Percentiles rank a stretch among this genome's conserved stretches.
Conservation (phyloP, 208 protist genomes). For the Acanthamoeba healyi region DNA sequence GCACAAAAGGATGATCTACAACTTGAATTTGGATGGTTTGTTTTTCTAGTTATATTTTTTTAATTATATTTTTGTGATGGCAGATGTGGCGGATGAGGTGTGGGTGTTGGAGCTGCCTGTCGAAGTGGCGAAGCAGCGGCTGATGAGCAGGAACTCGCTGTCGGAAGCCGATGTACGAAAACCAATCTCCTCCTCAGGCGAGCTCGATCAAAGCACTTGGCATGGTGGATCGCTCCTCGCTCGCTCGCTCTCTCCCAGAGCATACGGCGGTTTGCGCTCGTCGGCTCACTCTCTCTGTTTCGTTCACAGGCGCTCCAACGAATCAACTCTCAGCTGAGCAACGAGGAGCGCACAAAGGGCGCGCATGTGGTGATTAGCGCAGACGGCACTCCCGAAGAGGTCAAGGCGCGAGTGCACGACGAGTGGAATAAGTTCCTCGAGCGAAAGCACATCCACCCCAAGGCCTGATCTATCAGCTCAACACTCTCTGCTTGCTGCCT, state of each 20-base stretch:
- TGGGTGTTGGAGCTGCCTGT: constrained; percentile 6
- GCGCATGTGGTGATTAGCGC: neutral
- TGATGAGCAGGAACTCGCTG: neutral
- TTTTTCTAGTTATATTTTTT: too few relatives aligned
- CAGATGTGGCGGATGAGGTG: constrained; percentile 26
- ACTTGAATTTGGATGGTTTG: too few relatives aligned
- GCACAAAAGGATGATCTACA: too few relatives aligned
- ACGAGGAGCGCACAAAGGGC: constrained; percentile 38
- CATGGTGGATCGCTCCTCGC: neutral
- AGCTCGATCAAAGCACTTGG: too few relatives aligned
- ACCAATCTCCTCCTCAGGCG: neutral
- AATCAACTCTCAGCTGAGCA: constrained; percentile 24
- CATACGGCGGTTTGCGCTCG: too few relatives aligned
- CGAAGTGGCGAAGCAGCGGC: constrained; percentile 16
- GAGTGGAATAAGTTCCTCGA: constrained; percentile 13
- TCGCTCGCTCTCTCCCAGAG: neutral
- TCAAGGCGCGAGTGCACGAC: neutral
- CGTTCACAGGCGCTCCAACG: neutral
- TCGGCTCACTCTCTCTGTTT: neutral
- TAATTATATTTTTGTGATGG: too few relatives aligned
- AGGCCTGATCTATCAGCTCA: neutral
- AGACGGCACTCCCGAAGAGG: neutral
- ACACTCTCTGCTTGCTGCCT: neutral
- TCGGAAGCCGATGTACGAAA: constrained; percentile 14
- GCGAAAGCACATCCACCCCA: neutral